These are phyloP conservation scores for Aphanomyces cochlioides DNA, from an alignment of 352 stramenopile genomes.

Conservation along the genomic window DNA sequence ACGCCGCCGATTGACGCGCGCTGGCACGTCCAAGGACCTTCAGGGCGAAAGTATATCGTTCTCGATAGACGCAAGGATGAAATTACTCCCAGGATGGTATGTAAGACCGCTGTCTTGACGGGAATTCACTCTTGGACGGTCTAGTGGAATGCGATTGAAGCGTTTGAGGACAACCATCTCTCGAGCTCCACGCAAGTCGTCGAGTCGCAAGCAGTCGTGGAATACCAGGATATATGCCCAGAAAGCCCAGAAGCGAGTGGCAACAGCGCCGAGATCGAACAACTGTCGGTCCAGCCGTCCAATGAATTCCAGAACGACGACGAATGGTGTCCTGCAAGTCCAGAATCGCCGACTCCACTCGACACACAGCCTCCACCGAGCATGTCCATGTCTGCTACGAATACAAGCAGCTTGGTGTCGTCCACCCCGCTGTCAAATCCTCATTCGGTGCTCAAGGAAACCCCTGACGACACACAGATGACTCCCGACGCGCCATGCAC, in stretches of 20 bases:
- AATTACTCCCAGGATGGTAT: conserved; percentile 5
- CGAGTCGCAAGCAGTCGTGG: conserved; percentile 4
- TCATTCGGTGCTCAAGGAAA: no score
- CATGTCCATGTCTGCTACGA: no score
- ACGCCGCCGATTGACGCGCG: background rate
- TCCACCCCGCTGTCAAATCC: no score
- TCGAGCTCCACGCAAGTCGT: background rate
- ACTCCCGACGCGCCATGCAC: no score
- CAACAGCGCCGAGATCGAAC: background rate
- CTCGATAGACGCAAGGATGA: background rate
- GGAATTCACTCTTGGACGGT: background rate
- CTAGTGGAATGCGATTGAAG: conserved; percentile 10
- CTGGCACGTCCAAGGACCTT: background rate
- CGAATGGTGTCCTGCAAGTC: no score
- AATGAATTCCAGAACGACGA: no score
- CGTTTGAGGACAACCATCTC: background rate
- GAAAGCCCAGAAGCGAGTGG: background rate
- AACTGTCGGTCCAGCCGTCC: no score
- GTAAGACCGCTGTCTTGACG: background rate
- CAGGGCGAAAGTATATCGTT: conserved; percentile 6
- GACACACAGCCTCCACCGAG: no score
- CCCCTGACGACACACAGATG: no score
- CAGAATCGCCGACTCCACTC: no score
- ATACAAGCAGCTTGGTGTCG: no score
- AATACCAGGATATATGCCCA: conserved; percentile 7